Conservation (phyloP, 2,329 filamentous ascomycete genomes). For the Akanthomyces muscarius region DNA sequence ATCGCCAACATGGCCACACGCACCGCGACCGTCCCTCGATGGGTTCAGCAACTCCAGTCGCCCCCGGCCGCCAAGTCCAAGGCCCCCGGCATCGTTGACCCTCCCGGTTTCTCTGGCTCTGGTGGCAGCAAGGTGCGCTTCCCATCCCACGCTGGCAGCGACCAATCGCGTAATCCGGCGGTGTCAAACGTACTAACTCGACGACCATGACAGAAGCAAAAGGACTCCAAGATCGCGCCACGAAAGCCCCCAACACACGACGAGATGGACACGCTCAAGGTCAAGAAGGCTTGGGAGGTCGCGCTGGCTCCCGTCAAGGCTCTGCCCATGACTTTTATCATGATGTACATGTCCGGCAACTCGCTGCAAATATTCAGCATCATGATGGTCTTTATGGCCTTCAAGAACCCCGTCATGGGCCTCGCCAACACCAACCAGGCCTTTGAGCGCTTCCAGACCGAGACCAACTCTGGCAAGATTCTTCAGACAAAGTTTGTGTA, state of each 20-base stretch:
- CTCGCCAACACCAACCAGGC: slow-evolving; percentile 77
- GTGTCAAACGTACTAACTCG: slow-evolving; percentile 13
- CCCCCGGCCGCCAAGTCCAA: slow-evolving; percentile 65
- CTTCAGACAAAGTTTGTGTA: slow-evolving; percentile 84
- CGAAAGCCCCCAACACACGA: slow-evolving; percentile 68
- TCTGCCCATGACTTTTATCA: slow-evolving; percentile 96
- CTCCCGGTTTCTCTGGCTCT: slow-evolving; percentile 70
- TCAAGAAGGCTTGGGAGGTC: slow-evolving; percentile 99
- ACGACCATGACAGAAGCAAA: slow-evolving; percentile 42
- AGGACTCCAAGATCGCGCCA: slow-evolving; percentile 45
- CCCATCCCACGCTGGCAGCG: background rate
- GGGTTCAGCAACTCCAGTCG: slow-evolving; percentile 76
- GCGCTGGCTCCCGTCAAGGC: slow-evolving; percentile 90
- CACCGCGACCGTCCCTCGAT: slow-evolving; percentile 56
- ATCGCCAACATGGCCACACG: slow-evolving; percentile 29
- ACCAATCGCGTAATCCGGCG: background rate
- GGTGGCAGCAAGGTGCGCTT: slow-evolving; percentile 53
- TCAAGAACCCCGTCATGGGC: slow-evolving; percentile 91
- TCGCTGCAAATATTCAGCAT: slow-evolving; percentile 98
- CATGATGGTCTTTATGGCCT: slow-evolving; percentile 99
- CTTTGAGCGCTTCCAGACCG: slow-evolving; percentile 88
- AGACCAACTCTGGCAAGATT: slow-evolving; percentile 68
- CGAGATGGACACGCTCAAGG: slow-evolving; percentile 91
- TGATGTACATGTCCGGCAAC: slow-evolving; percentile 99
- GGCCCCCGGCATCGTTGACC: slow-evolving; percentile 69